Evolutionary conservation across 1,284 basidiomycete species (phyloP), one percentile per base, ranked within the genome.

Genomic region (Cutaneotrichosporon daszewskae): DNA sequence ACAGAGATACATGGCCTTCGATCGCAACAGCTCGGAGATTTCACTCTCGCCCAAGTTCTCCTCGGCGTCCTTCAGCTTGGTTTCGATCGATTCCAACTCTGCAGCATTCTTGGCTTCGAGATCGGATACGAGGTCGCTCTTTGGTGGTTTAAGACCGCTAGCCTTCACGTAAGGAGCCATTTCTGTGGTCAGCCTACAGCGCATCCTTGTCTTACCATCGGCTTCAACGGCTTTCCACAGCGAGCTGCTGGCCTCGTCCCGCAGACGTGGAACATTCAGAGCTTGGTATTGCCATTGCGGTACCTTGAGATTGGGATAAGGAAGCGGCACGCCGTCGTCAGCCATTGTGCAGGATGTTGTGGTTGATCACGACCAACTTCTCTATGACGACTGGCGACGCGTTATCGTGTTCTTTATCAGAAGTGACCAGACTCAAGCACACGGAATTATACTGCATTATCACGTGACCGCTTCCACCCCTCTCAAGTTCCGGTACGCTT

Each of bases 1-100:
- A 13, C 87, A 90, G 16, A 92, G 71, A 70, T 92, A 90, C 57
- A 82, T 84, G 14, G 94, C 92, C 51, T 83, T 78, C n/a, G 84
- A 85, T 47, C 85, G 80, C 43, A 95, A 74, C 5, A 84, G 83
- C 55, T 95, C 91, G 19, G 83, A 84, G 53, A 97, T 86, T 68
- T 98, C 94, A 9, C 84, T 85, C 71, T 97, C 92, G 38, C 92
- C 94, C 62, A 92, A 83, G 10, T 83, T 89, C 74, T 89, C 85
- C 72, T 90, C 79, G 0, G 91, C 90, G 57, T 92, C 87, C 55
- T 79, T 81, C 37, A 95, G 76, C 50, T 85, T 77, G 53, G 82
- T 80, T 41, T 95, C 86, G 8, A 97, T 74, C 52, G 79, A 79
- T 48, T 81, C 77, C 19, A 97, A 77, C 61, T 87, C 81, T 31